Base-by-base conservation (phyloP, 31 red algal species). In the Odonthalia washingtoniensis region DNA sequence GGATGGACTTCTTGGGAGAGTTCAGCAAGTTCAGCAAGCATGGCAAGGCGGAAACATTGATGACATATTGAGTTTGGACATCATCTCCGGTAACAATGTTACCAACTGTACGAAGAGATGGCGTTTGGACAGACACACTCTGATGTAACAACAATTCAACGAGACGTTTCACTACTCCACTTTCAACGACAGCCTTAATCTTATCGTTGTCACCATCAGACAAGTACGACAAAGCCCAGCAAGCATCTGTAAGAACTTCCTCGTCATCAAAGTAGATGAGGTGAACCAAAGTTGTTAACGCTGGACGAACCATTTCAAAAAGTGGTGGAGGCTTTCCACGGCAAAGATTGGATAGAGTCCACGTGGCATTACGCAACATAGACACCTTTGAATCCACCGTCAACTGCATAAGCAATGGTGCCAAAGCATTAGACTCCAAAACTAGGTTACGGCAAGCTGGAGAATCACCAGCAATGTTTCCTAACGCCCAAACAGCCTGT, bases 11-110 rank as follows among this genome's bases (percentile, higher is more conserved):
- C 84, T 97, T 99, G 9, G 84, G 60, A 5, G 93, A 96, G 18
- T 85, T 94, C 34, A 99, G 89, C 38, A 99, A 52, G 35, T 61
- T 86, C 62, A 91, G 60, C 52, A 96, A 53, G 74, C 85, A 91
- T 27, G 83, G 84, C 14, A 96, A 82, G 0, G 86, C 97, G 35
- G 77, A 64, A 30, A 74, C 73, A 77, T 99, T 86, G 81, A 99
- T 89, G 30, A 99, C 97, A 65, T 80, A 88, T 81, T 99, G 97
- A 62, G 97, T 97, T 69, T 99, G 97, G 4, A 86, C 49, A 81
- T 99, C 97, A 77, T 93, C 86, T 2, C 97, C 97, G 18, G 95
- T 95, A 40, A 99, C 97, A 73, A 99, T 89, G 75, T 97, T 99
- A 31, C 97, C 97, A 34, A 99, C 72, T 26, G 92, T 95, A 37